Evolutionary conservation across 2,329 filamentous ascomycete genomes (phyloP).

Genomic region (Diaporthe velutina): DNA sequence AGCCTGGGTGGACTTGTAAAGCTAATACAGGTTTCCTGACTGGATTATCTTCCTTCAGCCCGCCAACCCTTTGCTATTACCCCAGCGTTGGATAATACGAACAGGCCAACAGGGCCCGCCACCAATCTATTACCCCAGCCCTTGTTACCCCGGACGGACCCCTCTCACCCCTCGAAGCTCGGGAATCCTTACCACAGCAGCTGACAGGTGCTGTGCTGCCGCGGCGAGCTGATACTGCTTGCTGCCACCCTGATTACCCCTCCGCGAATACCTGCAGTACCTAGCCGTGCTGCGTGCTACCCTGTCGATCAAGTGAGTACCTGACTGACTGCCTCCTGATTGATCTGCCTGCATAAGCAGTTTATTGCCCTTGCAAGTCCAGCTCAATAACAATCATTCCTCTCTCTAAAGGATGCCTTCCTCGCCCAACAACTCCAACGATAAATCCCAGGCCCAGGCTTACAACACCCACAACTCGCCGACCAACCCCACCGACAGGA

Average conservation of each 20-base stretch:
- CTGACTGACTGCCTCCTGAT: conserved; percentile 14
- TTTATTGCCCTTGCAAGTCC: conserved; percentile 7
- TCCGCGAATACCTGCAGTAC: conserved; percentile 19
- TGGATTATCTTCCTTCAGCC: neutral
- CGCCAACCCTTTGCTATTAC: neutral
- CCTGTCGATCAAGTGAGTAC: conserved; percentile 25
- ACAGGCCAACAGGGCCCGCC: conserved; percentile 11
- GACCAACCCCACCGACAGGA: conserved; percentile 62
- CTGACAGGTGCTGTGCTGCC: conserved; percentile 6
- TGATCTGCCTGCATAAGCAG: conserved; percentile 19
- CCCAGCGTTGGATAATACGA: conserved; percentile 27
- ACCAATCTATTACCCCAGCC: conserved; percentile 29
- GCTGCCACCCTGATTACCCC: neutral
- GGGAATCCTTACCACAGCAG: conserved; percentile 16
- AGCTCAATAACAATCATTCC: conserved; percentile 16
- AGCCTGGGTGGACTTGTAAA: neutral
- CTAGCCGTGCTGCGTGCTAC: neutral
- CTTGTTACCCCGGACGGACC: conserved; percentile 29
- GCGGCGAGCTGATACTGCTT: conserved; percentile 1
- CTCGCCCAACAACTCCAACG: conserved; percentile 55
- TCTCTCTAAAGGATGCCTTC: conserved; percentile 77
- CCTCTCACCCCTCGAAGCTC: conserved; percentile 31
- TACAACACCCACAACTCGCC: conserved; percentile 52
- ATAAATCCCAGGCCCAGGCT: conserved; percentile 37
- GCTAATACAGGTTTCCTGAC: conserved; percentile 17